Evolutionary conservation across 805 yeast species (phyloP), one percentile per base, ranked within the genome.

Genomic region (Metschnikowia matae): DNA sequence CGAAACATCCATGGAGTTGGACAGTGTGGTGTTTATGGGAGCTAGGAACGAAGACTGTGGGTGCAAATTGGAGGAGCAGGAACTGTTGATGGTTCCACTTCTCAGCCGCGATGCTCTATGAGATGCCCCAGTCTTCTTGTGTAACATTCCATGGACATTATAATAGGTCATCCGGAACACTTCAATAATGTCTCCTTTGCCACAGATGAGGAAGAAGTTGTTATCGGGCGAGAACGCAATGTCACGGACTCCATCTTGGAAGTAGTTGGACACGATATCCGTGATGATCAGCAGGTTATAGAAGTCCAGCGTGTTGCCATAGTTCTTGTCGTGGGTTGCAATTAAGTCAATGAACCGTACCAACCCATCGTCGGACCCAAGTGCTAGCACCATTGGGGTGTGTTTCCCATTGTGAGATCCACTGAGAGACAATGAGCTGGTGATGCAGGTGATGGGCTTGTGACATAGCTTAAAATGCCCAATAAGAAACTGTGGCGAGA

Each of bases 281-380:
- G 80, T 62, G 10, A 71, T 57, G 6, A 72, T 52, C 15, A 62
- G 58, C 48, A 59, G 62, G 31, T 55, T 57, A 40, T 55, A 54
- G n/a, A 60, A 52, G 31, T 53, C 52, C 17, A 49, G 38, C 5
- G 56, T 48, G 44, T 60, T 54, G 4, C 71, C 75, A 49, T 65
- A 68, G 43, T 62, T 62, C 17, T 45, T 40, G 17, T 59, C 62
- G 45, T 57, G 57, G 5, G 77, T 67, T 20, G 65, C 62, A 18
- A 66, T 54, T 37, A 84, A 62, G 60, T 84, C 85, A 43, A 86
- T 68, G 15, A 86, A 57, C 43, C 86, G 67, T 23, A 83, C 67
- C 53, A 77, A 78, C 2, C 90, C 94, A 60, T 85, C 89, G 53
- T 81, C 86, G 6, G 82, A 70, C 0, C 85, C 79, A n/a, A 82